A percentile compares a stretch with the other conserved stretches of the same genome.
Evolutionary conservation across 2,329 filamentous ascomycete genomes (phyloP).

Genomic region (Scedosporium boydii): DNA sequence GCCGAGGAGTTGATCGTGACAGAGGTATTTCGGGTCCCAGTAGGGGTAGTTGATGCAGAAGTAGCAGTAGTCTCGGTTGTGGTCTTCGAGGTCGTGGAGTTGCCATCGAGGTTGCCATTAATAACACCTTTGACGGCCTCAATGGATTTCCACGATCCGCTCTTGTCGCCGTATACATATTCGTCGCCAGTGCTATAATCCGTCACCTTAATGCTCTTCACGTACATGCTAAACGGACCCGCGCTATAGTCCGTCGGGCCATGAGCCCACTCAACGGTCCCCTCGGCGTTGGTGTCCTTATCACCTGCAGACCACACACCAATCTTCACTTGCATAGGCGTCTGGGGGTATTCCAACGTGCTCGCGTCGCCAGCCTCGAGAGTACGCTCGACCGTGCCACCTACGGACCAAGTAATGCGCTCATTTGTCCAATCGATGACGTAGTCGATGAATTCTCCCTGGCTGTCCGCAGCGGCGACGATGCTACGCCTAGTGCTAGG

Average conservation of each 20-base stretch:
- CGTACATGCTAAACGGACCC: conserved; percentile 64
- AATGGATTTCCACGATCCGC: conserved; percentile 56
- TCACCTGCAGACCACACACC: conserved; percentile 59
- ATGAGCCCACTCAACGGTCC: conserved; percentile 61
- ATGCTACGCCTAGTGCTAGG: conserved; percentile 53
- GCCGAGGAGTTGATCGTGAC: too few species aligned
- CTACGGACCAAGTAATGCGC: conserved; percentile 60
- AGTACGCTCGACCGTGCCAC: conserved; percentile 55
- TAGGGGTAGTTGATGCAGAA: too few species aligned
- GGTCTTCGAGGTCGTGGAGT: background rate
- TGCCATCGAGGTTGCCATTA: conserved; percentile 8
- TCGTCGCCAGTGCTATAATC: conserved; percentile 50
- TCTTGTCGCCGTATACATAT: conserved; percentile 55
- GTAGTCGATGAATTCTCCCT: conserved; percentile 62
- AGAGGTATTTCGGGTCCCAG: too few species aligned
- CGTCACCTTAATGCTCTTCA: conserved; percentile 48
- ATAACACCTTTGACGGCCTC: conserved; percentile 28
- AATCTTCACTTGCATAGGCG: conserved; percentile 60
- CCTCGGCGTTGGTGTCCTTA: conserved; percentile 35
- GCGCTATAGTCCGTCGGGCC: conserved; percentile 56
- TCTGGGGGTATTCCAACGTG: conserved; percentile 58
- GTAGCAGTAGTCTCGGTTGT: too few species aligned
- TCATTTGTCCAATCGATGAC: conserved; percentile 62
- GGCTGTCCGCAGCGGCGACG: conserved; percentile 44
- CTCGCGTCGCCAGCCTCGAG: conserved; percentile 52